Evolutionary conservation across 306 rosid genomes (phyloP).

Genomic region (Cucumis sativus): Cucumber_9930_V3 NC_026657.2:12390501-12391000

Average conservation of each 20-base stretch:
- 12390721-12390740: too few relatives aligned
- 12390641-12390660: background rate
- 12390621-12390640: background rate
- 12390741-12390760: background rate
- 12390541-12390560: background rate
- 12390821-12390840: background rate
- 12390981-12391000: background rate
- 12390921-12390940: background rate
- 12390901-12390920: background rate
- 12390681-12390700: background rate
- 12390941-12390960: background rate
- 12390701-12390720: too few relatives aligned
- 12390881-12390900: background rate
- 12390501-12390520: constrained; percentile 17
- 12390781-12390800: background rate
- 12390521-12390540: background rate
- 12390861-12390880: background rate
- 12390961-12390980: background rate
- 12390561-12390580: background rate
- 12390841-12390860: background rate
- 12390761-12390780: background rate
- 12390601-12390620: background rate
- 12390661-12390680: background rate
- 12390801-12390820: background rate
- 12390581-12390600: background rate